phyloP scores from a whole-genome alignment of 139 green algal species.

The Chlorella sp. region DNA sequence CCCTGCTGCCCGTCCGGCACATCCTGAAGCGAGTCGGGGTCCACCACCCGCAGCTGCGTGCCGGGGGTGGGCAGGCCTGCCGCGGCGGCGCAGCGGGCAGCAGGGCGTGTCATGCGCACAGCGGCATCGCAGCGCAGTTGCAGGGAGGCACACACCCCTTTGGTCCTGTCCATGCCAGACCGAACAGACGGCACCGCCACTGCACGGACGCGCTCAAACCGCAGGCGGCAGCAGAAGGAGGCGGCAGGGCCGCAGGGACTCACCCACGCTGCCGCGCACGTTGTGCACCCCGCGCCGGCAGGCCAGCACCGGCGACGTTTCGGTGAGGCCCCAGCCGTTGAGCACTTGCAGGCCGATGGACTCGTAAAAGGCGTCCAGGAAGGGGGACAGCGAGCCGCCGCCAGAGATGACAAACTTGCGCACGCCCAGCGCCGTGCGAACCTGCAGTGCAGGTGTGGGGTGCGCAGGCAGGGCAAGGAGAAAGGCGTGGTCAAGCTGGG shows the following conservation, averaged over 20 bases:
- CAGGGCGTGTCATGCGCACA: no score
- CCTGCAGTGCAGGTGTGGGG: no score
- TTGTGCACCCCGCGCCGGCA: constrained; percentile 69
- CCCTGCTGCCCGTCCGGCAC: constrained; percentile 75
- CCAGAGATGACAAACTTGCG: constrained; percentile 75
- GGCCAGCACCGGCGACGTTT: constrained; percentile 91
- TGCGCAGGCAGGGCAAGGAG: no score
- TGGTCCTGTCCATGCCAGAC: no score
- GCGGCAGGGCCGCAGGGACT: neutral
- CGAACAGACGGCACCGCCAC: no score
- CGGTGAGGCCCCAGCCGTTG: constrained; percentile 94
- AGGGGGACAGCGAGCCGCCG: constrained; percentile 80
- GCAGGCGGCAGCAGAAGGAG: neutral
- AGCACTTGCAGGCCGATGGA: constrained; percentile 80
- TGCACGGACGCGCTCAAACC: neutral
- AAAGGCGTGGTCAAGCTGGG: no score
- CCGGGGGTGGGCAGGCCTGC: constrained; percentile 64
- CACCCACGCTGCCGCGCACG: constrained; percentile 84
- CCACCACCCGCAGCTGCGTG: constrained; percentile 86
- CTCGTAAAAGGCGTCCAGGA: constrained; percentile 95
- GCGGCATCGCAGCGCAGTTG: no score
- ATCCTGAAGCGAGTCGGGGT: constrained; percentile 69
- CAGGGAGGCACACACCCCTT: neutral
- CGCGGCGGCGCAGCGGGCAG: no score
- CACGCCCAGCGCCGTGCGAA: constrained; percentile 66